Conservation (phyloP, 2,329 filamentous ascomycete genomes). For the Ceratocystis harringtonii region DNA sequence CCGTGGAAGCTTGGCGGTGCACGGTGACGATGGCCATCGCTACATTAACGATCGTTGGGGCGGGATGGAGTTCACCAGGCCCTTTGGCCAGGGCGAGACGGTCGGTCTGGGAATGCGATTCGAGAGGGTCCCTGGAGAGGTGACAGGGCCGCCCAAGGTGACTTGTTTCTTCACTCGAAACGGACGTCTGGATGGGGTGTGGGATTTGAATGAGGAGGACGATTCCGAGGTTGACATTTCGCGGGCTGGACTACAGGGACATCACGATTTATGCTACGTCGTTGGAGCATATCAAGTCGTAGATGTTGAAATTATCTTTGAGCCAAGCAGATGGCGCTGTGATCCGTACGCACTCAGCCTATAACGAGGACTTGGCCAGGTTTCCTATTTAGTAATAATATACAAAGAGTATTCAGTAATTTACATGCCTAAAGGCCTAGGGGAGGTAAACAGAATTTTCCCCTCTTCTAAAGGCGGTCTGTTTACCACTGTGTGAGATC, state of each 20-base stretch:
- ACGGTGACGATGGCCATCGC: conserved; percentile 62
- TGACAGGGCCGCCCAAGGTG: conserved; percentile 30
- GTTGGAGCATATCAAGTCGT: conserved; percentile 57
- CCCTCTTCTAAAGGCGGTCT: neutral
- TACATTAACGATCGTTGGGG: conserved; percentile 65
- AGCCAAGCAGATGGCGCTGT: conserved; percentile 38
- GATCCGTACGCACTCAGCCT: neutral
- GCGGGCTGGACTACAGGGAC: conserved; percentile 52
- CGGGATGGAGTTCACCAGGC: conserved; percentile 49
- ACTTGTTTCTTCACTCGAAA: conserved; percentile 58
- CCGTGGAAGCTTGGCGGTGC: conserved; percentile 57
- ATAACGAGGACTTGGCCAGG: neutral
- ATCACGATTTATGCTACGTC: conserved; percentile 54
- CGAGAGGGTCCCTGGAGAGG: conserved; percentile 21
- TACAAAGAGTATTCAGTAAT: neutral
- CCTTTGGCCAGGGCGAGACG: conserved; percentile 50
- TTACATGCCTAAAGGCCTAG: neutral
- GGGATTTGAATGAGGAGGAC: conserved; percentile 62
- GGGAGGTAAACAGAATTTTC: neutral
- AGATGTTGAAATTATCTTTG: conserved; percentile 51
- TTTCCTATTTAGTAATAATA: neutral
- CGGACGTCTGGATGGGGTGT: conserved; percentile 43
- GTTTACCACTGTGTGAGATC: conserved; percentile 33
- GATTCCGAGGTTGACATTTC: conserved; percentile 48
- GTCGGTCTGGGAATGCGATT: conserved; percentile 60